Evolutionary conservation across 2,329 filamentous ascomycete species (phyloP).

Genomic region (Fusarium verrucosum): DNA sequence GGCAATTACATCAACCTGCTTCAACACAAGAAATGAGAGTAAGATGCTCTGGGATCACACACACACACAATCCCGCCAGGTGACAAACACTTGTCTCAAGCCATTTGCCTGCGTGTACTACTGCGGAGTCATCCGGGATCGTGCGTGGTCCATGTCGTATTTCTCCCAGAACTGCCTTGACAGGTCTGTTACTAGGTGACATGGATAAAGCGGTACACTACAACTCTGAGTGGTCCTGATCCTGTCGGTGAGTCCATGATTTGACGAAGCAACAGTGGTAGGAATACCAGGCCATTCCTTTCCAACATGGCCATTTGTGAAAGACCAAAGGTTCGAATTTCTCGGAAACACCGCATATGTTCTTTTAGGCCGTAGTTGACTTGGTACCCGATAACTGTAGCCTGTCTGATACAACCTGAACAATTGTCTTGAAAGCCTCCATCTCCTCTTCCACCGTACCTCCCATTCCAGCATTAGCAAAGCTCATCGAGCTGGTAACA

Average conservation of each 20-base stretch:
- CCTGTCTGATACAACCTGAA: constrained; percentile 66
- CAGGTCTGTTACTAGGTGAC: constrained; percentile 16
- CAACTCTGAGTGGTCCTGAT: not conserved
- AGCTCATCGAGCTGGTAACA: constrained; percentile 86
- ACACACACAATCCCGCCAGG: constrained; percentile 27
- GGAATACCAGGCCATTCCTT: not conserved
- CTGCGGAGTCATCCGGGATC: constrained; percentile 24
- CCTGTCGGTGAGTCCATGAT: not conserved
- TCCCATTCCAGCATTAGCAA: constrained; percentile 77
- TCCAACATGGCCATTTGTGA: not conserved
- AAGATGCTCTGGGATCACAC: constrained; percentile 21
- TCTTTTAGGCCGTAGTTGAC: not conserved
- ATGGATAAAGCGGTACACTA: constrained; percentile 8
- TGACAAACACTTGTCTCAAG: constrained; percentile 41
- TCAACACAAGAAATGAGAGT: constrained; percentile 1
- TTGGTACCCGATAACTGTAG: constrained; percentile 39
- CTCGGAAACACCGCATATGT: not conserved
- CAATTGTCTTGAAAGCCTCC: constrained; percentile 81
- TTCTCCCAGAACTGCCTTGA: constrained; percentile 31
- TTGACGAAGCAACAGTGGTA: not conserved
- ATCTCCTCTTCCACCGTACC: constrained; percentile 93
- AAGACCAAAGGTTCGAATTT: not conserved
- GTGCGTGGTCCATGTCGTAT: constrained; percentile 30
- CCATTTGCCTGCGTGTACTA: constrained; percentile 28
- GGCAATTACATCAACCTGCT: not conserved